These are phyloP conservation scores for Didymella sp. DNA, from an alignment of 2,329 filamentous ascomycete species.

Conservation along the genomic window DNA sequence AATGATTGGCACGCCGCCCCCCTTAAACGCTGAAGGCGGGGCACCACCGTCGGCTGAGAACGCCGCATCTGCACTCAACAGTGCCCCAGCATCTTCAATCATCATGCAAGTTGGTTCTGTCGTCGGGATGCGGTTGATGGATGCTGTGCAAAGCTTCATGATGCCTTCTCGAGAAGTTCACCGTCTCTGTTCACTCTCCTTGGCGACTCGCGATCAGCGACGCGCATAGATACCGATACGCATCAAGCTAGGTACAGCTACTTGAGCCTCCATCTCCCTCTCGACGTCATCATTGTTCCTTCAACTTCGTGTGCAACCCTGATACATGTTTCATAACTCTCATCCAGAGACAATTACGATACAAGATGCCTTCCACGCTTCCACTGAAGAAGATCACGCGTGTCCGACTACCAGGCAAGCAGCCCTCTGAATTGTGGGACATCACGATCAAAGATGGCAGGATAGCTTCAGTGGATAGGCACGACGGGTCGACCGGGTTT, in stretches of 20 bases:
- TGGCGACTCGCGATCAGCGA: conserved; percentile 18
- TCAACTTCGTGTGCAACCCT: background rate
- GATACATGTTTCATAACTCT: background rate
- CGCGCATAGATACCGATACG: conserved; percentile 8
- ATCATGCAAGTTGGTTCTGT: conserved; percentile 8
- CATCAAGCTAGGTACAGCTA: conserved; percentile 14
- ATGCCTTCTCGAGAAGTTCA: conserved; percentile 9
- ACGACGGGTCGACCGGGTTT: conserved; percentile 21
- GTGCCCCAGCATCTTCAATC: conserved; percentile 6
- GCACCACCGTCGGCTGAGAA: conserved; percentile 17
- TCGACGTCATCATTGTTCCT: conserved; percentile 24
- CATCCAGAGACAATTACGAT: background rate
- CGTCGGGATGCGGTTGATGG: background rate
- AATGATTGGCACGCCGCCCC: conserved; percentile 21
- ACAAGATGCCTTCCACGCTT: background rate
- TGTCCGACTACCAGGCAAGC: conserved; percentile 46
- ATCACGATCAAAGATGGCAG: conserved; percentile 44
- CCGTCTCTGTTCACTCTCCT: conserved; percentile 17
- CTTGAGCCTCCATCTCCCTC: conserved; percentile 10
- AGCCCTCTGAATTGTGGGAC: conserved; percentile 47
- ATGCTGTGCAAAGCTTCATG: conserved; percentile 1
- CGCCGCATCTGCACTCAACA: conserved; percentile 19
- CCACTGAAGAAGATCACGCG: conserved; percentile 39
- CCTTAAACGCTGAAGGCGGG: conserved; percentile 21
- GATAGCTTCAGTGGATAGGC: conserved; percentile 45